A percentile compares a stretch with the other conserved stretches of the same genome.
Evolutionary conservation across 495 filamentous ascomycete species (phyloP).

Genomic region (Penicillium manginii): DNA sequence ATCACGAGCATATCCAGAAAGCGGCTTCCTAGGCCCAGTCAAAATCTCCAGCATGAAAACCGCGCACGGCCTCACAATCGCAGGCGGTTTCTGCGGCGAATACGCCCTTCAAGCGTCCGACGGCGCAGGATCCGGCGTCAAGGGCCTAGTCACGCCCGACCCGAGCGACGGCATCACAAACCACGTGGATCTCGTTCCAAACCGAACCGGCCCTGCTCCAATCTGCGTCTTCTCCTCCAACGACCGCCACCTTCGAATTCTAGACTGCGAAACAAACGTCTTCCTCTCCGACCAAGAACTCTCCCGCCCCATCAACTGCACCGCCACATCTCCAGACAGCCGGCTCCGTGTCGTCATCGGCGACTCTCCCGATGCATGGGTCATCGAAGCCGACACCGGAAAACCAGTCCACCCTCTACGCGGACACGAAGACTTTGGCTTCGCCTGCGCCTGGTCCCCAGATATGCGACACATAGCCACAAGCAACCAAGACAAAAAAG

Average conservation of each 20-base stretch:
- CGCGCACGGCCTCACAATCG: slow-evolving; percentile 69
- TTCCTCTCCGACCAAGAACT: slow-evolving; percentile 65
- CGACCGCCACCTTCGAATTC: slow-evolving; percentile 72
- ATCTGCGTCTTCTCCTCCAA: slow-evolving; percentile 83
- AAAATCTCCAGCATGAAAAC: slow-evolving; percentile 75
- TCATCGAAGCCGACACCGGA: slow-evolving; percentile 68
- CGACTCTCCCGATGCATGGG: slow-evolving; percentile 59
- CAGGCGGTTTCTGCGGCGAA: slow-evolving; percentile 80
- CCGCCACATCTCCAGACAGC: slow-evolving; percentile 75
- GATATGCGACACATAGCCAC: slow-evolving; percentile 89
- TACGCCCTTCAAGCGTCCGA: slow-evolving; percentile 68
- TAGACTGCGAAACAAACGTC: slow-evolving; percentile 71
- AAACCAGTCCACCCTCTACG: slow-evolving; percentile 57
- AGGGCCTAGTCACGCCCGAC: slow-evolving; percentile 44
- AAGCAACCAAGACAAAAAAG: slow-evolving; percentile 83
- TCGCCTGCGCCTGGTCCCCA: slow-evolving; percentile 89
- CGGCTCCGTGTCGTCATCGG: slow-evolving; percentile 81
- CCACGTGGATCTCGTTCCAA: slow-evolving; percentile 72
- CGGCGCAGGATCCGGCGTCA: slow-evolving; percentile 67
- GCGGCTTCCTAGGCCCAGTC: slow-evolving; percentile 42
- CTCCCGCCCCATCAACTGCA: slow-evolving; percentile 79
- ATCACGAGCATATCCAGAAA: slow-evolving; percentile 46
- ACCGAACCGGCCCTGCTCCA: slow-evolving; percentile 62
- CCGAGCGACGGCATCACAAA: slow-evolving; percentile 78
- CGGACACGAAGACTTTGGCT: slow-evolving; percentile 81